Conservation (phyloP, 1,284 basidiomycete species). For the Apiotrichum brassicae region DNA sequence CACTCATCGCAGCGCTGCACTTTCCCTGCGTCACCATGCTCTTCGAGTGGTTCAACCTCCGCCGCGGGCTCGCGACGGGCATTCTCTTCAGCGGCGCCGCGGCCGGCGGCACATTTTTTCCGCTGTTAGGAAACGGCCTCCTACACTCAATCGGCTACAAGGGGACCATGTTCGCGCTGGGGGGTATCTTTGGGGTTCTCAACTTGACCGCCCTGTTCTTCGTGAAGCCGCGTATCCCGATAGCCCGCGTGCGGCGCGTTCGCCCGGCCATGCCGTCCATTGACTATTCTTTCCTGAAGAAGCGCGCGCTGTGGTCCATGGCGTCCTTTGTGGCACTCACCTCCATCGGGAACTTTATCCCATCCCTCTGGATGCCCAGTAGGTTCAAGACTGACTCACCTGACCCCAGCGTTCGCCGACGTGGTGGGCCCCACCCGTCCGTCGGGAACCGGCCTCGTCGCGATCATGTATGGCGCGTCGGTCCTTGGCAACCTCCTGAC, state of each 20-base stretch:
- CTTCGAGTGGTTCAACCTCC: conserved; percentile 42
- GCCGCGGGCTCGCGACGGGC: conserved; percentile 40
- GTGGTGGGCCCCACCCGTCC: conserved; percentile 32
- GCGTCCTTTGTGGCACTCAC: conserved; percentile 30
- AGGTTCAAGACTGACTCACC: background rate
- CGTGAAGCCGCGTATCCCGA: conserved; percentile 38
- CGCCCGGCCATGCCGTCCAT: conserved; percentile 3
- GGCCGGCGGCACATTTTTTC: conserved; percentile 40
- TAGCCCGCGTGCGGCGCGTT: background rate
- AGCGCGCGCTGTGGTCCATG: conserved; percentile 26
- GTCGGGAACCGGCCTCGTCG: conserved; percentile 37
- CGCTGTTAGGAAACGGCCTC: conserved; percentile 37
- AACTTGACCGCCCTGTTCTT: conserved; percentile 31
- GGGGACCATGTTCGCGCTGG: conserved; percentile 37
- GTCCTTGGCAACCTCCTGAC: conserved; percentile 35
- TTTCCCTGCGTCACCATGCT: conserved; percentile 42
- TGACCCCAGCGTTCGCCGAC: conserved; percentile 33
- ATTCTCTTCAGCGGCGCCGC: conserved; percentile 45
- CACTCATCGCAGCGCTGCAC: conserved; percentile 19
- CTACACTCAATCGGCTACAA: conserved; percentile 40
- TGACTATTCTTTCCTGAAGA: conserved; percentile 25
- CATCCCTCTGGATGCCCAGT: conserved; percentile 30
- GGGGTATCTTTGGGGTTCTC: conserved; percentile 27
- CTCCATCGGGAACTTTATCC: conserved; percentile 43
- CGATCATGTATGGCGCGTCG: conserved; percentile 43